Percentiles rank a stretch among this genome's conserved stretches.
Evolutionary conservation across 306 rosid species (phyloP).

Genomic region (Castanopsis chinensis): DNA sequence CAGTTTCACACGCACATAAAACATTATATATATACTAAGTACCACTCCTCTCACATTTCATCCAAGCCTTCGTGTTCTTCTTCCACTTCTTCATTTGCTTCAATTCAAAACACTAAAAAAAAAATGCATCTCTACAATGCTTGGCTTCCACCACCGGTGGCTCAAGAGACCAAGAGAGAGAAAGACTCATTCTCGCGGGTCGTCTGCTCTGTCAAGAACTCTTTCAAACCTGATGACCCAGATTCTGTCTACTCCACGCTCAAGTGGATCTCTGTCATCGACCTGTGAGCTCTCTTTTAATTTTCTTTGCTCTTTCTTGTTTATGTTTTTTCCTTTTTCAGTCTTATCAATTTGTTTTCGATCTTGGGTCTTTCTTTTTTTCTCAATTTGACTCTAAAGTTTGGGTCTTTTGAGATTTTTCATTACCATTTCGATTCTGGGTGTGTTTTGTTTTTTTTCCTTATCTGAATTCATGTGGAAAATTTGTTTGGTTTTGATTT

Average conservation of each 20-base stretch:
- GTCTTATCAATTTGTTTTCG: background rate
- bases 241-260: constrained; percentile 84
- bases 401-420: background rate
- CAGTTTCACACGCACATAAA: background rate
- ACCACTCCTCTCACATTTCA: background rate
- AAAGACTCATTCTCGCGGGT: constrained; percentile 71
- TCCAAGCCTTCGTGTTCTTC: background rate
- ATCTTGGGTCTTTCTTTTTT: background rate
- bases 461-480: background rate
- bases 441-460: background rate
- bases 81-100: background rate
- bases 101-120: too few species aligned
- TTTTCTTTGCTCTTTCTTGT: background rate
- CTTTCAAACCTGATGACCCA: constrained; percentile 65
- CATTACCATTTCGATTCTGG: background rate
- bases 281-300: constrained; percentile 59
- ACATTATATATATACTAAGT: too few species aligned
- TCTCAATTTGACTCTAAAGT: constrained; percentile 10
- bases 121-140: constrained; percentile 95
- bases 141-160: constrained; percentile 97
- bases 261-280: constrained; percentile 86
- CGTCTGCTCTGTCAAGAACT: constrained; percentile 47
- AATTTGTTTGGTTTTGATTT: too few species aligned
- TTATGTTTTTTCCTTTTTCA: too few species aligned
- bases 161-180: constrained; percentile 60